Base-by-base conservation (phyloP, 2,329 filamentous ascomycete species). In the Domatiomyces globalis region DNA sequence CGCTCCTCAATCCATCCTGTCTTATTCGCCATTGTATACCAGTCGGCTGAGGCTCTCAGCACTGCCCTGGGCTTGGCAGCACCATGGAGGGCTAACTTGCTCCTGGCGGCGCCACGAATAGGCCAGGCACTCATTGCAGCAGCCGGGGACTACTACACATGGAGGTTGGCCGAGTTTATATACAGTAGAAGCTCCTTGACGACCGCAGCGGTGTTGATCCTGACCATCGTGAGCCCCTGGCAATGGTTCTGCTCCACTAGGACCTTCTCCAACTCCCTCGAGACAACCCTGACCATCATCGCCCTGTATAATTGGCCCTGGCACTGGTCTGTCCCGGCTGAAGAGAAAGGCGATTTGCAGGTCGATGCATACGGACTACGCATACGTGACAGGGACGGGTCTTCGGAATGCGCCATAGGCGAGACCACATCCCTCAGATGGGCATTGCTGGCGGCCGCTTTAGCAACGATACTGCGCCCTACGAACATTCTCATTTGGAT, bases 191-290 rank as follows among this genome's bases (percentile, higher is more conserved):
- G 75, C 50, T 83, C 76, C 64, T 73, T 75, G 60, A 74, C 77
- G 45, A 76, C 86, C 45, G 83, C 79, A 72, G 79, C 83, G 57
- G 78, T 84, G 82, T 72, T 94, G 45, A 75, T 77, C 53, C 75
- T 92, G 68, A 82, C 81, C 2, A 67, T 85, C 44, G 71, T 81
- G 61, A 94, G 81, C 67, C 87, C 92, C 5, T 98, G 92, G 88
- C 87, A 95, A 66, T 96, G 87, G 86, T 96, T 92, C 68, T 92
- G 84, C 69, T 92, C 88, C 1, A 90, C 88, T 0, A 79, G 92
- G 46, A 95, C 92, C 0, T 84, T 98, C 63, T 95, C 90, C 50
- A 98, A 98, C 69, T 92, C 83, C 49, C 72, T 96, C 4, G 92
- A 98, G 72, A 87, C 84, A n/a, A 85, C 85, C 0, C 70, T 98